Percentiles rank a stretch among this genome's conserved stretches.
Conservation (phyloP, 352 stramenopile species). For the Saprolegnia parasitica region DNA sequence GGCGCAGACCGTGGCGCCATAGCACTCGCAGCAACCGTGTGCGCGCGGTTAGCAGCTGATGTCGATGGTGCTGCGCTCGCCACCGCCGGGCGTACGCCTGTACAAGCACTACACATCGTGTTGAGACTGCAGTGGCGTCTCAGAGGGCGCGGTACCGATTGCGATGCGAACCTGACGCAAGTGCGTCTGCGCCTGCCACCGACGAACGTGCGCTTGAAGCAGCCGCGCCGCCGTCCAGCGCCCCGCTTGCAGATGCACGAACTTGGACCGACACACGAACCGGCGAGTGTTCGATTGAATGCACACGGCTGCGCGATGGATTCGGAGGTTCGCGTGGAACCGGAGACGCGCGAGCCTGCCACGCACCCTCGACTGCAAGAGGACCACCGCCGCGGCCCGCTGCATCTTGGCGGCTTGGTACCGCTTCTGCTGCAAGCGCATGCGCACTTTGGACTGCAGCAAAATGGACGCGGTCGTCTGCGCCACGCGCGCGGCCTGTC, state of each 20-base stretch:
- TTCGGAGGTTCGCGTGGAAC: background rate
- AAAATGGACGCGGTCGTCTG: slow-evolving; percentile 51
- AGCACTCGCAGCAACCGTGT: background rate
- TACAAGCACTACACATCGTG: background rate
- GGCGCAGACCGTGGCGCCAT: background rate
- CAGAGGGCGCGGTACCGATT: background rate
- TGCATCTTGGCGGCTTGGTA: slow-evolving; percentile 55
- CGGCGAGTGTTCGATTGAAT: background rate
- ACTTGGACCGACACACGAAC: background rate
- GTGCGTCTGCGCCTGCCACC: background rate
- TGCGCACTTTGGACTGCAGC: slow-evolving; percentile 52
- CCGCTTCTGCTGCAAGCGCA: slow-evolving; percentile 51
- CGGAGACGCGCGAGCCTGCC: background rate
- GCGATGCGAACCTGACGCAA: background rate
- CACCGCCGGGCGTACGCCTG: background rate
- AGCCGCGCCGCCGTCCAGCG: background rate
- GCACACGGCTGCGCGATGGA: background rate
- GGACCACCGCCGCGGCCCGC: slow-evolving; percentile 25
- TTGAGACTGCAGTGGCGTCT: background rate
- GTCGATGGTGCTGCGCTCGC: background rate
- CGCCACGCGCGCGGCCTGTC: slow-evolving; percentile 35
- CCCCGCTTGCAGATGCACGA: background rate
- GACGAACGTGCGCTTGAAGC: background rate
- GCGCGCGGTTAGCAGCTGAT: background rate
- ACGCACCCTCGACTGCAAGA: background rate